Conservation (phyloP, 805 yeast genomes). For the Nakazawaea anatomiae region DNA sequence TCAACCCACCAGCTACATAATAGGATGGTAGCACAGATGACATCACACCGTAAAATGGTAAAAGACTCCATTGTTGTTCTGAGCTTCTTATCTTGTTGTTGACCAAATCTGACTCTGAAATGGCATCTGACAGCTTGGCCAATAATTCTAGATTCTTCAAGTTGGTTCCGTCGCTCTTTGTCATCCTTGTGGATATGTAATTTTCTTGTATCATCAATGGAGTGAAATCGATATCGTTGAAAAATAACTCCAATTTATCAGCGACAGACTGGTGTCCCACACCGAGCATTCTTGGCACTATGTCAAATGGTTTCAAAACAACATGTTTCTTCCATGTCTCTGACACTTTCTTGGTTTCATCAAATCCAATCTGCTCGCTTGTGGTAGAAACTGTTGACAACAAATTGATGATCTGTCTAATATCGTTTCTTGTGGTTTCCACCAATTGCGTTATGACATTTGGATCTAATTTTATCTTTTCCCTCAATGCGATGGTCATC, state of each 20-base stretch:
- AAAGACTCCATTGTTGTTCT: constrained; percentile 89
- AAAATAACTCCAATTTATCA: constrained; percentile 83
- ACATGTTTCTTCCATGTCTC: constrained; percentile 84
- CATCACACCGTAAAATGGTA: constrained; percentile 86
- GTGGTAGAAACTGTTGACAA: constrained; percentile 81
- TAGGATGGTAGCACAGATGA: constrained; percentile 80
- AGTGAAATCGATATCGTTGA: constrained; percentile 90
- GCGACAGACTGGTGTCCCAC: constrained; percentile 61
- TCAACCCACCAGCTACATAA: constrained; percentile 63
- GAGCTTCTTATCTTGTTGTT: constrained; percentile 80
- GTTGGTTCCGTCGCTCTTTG: constrained; percentile 29
- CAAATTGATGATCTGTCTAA: constrained; percentile 88
- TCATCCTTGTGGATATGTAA: constrained; percentile 64
- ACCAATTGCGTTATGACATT: constrained; percentile 78
- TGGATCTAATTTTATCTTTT: constrained; percentile 74
- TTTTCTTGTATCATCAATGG: constrained; percentile 97
- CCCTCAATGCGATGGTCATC: constrained; percentile 86
- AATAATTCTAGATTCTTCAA: constrained; percentile 53
- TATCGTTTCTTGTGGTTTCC: constrained; percentile 81
- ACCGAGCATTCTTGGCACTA: constrained; percentile 60
- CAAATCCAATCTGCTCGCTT: constrained; percentile 53
- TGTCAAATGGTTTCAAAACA: constrained; percentile 90
- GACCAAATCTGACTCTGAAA: constrained; percentile 78
- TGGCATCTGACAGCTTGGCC: constrained; percentile 78
- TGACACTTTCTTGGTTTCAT: constrained; percentile 57